phyloP scores from a whole-genome alignment of 192 early-diverging fungal genomes.

The Podila clonocystis region DNA sequence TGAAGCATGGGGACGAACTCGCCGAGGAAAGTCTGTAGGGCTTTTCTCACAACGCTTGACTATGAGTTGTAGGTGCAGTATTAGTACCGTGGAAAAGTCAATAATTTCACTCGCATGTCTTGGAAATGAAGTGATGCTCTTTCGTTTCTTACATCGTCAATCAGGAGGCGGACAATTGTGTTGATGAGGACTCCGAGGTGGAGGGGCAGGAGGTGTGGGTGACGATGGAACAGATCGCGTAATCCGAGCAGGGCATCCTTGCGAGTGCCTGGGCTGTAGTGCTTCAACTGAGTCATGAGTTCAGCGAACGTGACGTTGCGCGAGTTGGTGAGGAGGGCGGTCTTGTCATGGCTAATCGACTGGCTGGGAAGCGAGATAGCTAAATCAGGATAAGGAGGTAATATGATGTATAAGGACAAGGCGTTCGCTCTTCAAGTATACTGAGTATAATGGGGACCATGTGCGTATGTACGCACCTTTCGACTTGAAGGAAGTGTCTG shows the following conservation, averaged over 20 bases:
- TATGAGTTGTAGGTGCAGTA: neutral
- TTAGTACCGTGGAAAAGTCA: neutral
- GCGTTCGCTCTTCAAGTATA: neutral
- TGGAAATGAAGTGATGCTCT: neutral
- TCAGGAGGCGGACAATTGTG: constrained; percentile 53
- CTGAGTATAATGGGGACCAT: neutral
- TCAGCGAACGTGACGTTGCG: constrained; percentile 82
- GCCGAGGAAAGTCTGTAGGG: constrained; percentile 56
- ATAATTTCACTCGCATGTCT: neutral
- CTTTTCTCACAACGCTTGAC: constrained; percentile 55
- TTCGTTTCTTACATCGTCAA: constrained; percentile 58
- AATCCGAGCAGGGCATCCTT: constrained; percentile 64
- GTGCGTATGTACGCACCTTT: constrained; percentile 53
- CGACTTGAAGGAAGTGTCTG: constrained; percentile 86
- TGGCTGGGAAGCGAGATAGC: constrained; percentile 85
- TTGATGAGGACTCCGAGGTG: constrained; percentile 60
- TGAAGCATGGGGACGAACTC: constrained; percentile 52
- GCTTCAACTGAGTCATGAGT: constrained; percentile 76
- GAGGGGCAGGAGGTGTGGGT: constrained; percentile 55
- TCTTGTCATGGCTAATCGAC: constrained; percentile 82
- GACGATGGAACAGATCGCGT: constrained; percentile 55
- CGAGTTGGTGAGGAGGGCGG: constrained; percentile 73
- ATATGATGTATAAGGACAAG: neutral
- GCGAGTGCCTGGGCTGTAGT: constrained; percentile 73
- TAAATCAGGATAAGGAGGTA: constrained; percentile 2